A percentile compares a stretch with the other conserved stretches of the same genome.
Evolutionary conservation across 495 filamentous ascomycete genomes (phyloP).

Genomic region (Tuber indicum): DNA sequence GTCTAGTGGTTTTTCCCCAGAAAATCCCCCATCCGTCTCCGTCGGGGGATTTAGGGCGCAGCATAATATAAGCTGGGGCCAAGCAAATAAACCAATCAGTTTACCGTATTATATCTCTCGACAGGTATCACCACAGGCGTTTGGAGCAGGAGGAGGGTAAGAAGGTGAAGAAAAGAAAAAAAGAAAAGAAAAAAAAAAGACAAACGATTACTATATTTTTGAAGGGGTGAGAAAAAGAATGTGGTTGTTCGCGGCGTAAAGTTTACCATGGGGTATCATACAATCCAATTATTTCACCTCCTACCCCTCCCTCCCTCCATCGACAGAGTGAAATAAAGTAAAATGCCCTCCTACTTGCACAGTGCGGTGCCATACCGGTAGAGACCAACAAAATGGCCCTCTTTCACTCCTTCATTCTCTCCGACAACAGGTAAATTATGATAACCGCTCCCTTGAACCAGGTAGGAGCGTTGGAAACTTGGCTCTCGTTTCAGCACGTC

Average conservation of each 20-base stretch:
- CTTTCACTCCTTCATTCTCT: not conserved
- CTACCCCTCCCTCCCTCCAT: not conserved
- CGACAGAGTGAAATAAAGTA: not conserved
- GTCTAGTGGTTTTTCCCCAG: constrained; percentile 16
- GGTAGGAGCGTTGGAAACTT: not conserved
- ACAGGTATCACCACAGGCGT: no score
- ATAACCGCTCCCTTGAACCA: no score
- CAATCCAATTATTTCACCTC: not conserved
- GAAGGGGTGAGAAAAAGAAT: no score
- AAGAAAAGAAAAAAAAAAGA: no score
- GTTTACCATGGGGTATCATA: not conserved
- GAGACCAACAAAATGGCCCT: not conserved
- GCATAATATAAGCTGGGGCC: not conserved
- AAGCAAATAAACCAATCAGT: not conserved
- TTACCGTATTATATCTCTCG: not conserved
- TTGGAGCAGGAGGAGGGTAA: no score
- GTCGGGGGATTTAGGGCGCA: constrained; percentile 28
- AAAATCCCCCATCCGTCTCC: constrained; percentile 7
- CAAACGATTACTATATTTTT: no score
- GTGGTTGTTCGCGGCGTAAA: no score
- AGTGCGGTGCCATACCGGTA: not conserved
- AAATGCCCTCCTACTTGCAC: not conserved
- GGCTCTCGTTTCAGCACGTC: not conserved
- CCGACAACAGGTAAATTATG: not conserved
- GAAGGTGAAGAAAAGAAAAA: no score